phyloP scores from a whole-genome alignment of 495 filamentous ascomycete species.

The Penicillium cosmopolitanum region DNA sequence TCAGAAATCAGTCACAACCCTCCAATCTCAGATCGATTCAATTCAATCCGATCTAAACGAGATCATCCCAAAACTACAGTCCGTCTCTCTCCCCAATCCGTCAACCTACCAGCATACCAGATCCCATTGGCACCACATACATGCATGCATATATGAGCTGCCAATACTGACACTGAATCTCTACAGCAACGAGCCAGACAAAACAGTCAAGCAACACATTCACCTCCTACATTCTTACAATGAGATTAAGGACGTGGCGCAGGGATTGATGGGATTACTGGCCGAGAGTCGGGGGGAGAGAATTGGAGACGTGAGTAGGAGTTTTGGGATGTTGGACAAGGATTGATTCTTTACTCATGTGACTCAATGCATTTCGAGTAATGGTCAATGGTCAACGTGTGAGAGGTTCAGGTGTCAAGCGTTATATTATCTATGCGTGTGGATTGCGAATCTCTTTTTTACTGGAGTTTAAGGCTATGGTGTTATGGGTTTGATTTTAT shows the following conservation, averaged over 20 bases:
- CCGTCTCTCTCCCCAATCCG: background rate
- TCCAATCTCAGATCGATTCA: constrained; percentile 37
- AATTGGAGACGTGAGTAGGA: constrained; percentile 65
- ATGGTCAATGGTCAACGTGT: no score
- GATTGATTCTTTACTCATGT: constrained; percentile 31
- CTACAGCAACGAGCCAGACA: constrained; percentile 35
- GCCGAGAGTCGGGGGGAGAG: constrained; percentile 70
- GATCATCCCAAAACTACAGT: constrained; percentile 31
- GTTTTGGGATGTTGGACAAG: constrained; percentile 41
- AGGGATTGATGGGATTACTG: constrained; percentile 73
- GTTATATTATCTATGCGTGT: no score
- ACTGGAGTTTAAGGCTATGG: no score
- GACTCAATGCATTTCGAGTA: no score
- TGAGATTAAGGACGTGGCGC: constrained; percentile 74
- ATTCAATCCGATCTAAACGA: constrained; percentile 38
- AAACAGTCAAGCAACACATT: constrained; percentile 67
- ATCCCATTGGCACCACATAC: no score
- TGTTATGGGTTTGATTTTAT: no score
- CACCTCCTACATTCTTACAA: constrained; percentile 74
- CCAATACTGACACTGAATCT: background rate
- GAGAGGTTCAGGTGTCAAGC: no score
- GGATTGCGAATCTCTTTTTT: no score
- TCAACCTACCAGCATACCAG: no score
- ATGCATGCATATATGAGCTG: no score
- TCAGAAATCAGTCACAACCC: constrained; percentile 36